phyloP scores from a whole-genome alignment of 495 filamentous ascomycete species.

The Aspergillus egyptiacus region DNA sequence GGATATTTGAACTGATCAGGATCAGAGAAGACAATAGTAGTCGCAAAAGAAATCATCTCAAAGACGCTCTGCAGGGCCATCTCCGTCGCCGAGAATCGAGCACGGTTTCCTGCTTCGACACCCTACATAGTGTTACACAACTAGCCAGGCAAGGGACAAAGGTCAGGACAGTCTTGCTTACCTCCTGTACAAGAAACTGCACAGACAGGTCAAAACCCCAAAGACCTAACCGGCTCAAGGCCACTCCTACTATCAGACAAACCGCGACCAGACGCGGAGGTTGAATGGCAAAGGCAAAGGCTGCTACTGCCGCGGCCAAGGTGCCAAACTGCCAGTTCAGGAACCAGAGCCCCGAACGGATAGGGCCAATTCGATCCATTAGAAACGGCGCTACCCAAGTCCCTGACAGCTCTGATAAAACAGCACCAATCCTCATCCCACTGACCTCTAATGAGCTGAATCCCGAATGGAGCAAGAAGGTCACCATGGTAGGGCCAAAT shows the following conservation, averaged over 20 bases:
- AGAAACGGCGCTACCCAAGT: constrained; percentile 46
- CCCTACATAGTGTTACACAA: constrained; percentile 36
- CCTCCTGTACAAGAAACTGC: constrained; percentile 62
- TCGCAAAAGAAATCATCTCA: constrained; percentile 56
- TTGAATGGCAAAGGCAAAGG: constrained; percentile 33
- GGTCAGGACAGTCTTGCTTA: constrained; percentile 21
- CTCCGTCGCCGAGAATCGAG: constrained; percentile 58
- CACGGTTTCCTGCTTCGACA: constrained; percentile 44
- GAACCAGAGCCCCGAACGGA: constrained; percentile 58
- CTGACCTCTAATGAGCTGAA: constrained; percentile 50
- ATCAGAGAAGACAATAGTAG: constrained; percentile 52
- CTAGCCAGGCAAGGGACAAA: constrained; percentile 1
- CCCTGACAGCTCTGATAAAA: constrained; percentile 44
- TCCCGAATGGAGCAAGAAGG: constrained; percentile 51
- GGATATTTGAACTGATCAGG: constrained; percentile 59
- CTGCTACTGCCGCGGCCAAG: constrained; percentile 37
- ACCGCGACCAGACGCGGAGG: constrained; percentile 32
- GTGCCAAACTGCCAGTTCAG: constrained; percentile 55
- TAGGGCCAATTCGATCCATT: constrained; percentile 50
- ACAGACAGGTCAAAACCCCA: constrained; percentile 64
- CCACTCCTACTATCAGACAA: constrained; percentile 45
- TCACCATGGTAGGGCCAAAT: constrained; percentile 55
- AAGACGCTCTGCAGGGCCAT: constrained; percentile 58
- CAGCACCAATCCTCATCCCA: constrained; percentile 45
- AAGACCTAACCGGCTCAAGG: constrained; percentile 56